Base-by-base conservation (phyloP, 371 early-diverging fungal species). In the Mucor saturninus region DNA sequence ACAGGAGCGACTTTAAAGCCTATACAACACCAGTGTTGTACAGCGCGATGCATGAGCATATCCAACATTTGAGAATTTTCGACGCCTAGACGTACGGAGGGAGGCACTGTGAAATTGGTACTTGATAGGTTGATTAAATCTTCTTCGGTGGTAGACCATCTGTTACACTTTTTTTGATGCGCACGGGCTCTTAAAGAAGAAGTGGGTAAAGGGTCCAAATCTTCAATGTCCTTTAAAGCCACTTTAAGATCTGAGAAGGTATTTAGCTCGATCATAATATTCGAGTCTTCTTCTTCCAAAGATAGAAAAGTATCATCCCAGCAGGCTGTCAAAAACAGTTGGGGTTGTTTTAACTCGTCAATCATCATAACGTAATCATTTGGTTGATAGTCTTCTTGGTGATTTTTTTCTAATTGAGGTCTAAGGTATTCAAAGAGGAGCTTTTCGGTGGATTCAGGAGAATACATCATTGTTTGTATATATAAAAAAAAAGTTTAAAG, bases 11-110 rank as follows among this genome's bases (percentile, higher is more conserved):
- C 65, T 31, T 70, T 70, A 38, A 70, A 74, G 0, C 68, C 71
- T 29, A 70, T 64, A 14, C 71, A 74, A 13, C 74, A 74, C 74
- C 74, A 74, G 9, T 70, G 68, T n/a, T 53, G 38, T 13, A 59
- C 37, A 21, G 68, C 70, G 9, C 59, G 61, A n/a, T 48, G 31
- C 67, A 74, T 70, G 7, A 74, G 56, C 39, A 55, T 31, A 10
- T 64, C 74, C 29, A 70, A 21, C 38, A 71, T 55, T 15, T 60
- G 57, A 6, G 64, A 61, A 21, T 59, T 67, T 49, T 61, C 65
- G 3, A 64, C 35, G 9, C 48, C 58, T 15, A 56, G 45, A 2
- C 62, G 56, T 3, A 71, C 32, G 9, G 71, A 62, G 5, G 58
- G 45, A 9, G 72, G 72, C 11, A 71, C 50, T 7, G 32, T 58